These are phyloP conservation scores for Secale cereale DNA, from an alignment of 176 grass and related monocot species.

Conservation along the genomic window DNA sequence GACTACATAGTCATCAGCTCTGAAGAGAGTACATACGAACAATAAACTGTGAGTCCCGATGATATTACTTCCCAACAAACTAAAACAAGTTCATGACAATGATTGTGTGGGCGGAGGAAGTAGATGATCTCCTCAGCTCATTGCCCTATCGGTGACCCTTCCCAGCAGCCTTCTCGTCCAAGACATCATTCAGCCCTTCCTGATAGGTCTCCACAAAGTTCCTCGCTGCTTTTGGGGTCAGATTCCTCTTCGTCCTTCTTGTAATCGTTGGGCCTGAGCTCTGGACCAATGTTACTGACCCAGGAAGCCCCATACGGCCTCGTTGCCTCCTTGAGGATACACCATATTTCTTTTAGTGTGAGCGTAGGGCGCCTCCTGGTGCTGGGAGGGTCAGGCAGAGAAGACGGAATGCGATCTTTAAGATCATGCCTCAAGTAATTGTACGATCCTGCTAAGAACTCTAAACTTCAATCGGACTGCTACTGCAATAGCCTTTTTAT, in stretches of 20 bases:
- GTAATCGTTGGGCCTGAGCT: no score
- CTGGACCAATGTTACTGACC: constrained; percentile 44
- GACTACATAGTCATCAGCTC: neutral
- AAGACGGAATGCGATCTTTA: constrained; percentile 57
- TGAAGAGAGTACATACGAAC: neutral
- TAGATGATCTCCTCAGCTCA: neutral
- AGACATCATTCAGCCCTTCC: neutral
- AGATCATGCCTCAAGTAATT: constrained; percentile 54
- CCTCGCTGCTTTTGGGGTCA: no score
- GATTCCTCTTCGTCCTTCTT: no score
- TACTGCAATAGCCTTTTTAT: neutral
- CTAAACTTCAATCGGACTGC: constrained; percentile 49
- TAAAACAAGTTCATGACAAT: neutral
- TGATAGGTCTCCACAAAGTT: no score
- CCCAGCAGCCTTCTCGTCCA: neutral
- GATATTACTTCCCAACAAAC: neutral
- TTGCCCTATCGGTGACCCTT: neutral
- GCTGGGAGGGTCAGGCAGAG: constrained; percentile 46
- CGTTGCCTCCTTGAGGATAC: no score
- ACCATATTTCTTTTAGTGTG: no score
- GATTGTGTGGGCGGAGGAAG: neutral
- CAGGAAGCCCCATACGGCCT: constrained; percentile 34
- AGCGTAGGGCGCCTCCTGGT: no score
- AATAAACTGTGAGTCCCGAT: neutral
- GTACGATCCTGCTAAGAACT: constrained; percentile 47